phyloP scores from a whole-genome alignment of 768 basidiomycete genomes.

The Goffeauzyma gilvescens region DNA sequence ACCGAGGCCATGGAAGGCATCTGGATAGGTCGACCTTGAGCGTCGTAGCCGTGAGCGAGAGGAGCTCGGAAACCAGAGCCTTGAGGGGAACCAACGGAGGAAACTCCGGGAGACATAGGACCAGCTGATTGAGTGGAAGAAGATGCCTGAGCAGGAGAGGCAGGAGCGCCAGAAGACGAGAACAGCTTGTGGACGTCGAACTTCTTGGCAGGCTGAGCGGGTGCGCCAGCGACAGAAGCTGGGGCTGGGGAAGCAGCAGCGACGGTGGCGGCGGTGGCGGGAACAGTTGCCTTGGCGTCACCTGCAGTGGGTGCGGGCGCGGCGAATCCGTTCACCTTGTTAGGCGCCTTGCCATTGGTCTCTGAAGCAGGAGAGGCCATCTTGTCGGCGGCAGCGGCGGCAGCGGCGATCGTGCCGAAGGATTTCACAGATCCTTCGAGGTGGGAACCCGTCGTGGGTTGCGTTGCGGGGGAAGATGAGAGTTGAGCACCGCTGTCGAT shows the following conservation, averaged over 20 bases:
- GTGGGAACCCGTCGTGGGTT: slow-evolving; percentile 38
- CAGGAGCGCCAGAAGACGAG: slow-evolving; percentile 40
- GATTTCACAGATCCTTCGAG: slow-evolving; percentile 55
- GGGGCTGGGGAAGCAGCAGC: slow-evolving; percentile 12
- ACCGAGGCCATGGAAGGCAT: slow-evolving; percentile 5
- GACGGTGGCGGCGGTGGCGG: neutral
- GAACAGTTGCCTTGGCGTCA: slow-evolving; percentile 7
- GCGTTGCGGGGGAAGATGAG: slow-evolving; percentile 61
- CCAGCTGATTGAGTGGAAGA: neutral
- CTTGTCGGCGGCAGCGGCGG: slow-evolving; percentile 16
- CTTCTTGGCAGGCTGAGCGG: slow-evolving; percentile 29
- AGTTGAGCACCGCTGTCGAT: slow-evolving; percentile 66
- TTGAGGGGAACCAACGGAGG: slow-evolving; percentile 10
- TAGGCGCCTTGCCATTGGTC: slow-evolving; percentile 1
- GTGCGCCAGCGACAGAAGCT: slow-evolving; percentile 8
- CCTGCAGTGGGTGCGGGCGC: slow-evolving; percentile 14
- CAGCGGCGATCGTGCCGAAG: slow-evolving; percentile 58
- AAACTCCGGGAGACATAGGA: slow-evolving; percentile 1
- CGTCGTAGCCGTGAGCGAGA: slow-evolving; percentile 7
- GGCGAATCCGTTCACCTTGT: slow-evolving; percentile 24
- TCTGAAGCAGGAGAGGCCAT: neutral
- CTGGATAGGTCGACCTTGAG: slow-evolving; percentile 7
- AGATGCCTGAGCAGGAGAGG: slow-evolving; percentile 33
- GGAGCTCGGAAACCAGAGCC: neutral
- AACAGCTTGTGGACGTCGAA: slow-evolving; percentile 37